A percentile compares a stretch with the other conserved stretches of the same genome.
These are phyloP conservation scores for Trichophyton equinum DNA, from an alignment of 2,329 filamentous ascomycete species.

Conservation along the genomic window DNA sequence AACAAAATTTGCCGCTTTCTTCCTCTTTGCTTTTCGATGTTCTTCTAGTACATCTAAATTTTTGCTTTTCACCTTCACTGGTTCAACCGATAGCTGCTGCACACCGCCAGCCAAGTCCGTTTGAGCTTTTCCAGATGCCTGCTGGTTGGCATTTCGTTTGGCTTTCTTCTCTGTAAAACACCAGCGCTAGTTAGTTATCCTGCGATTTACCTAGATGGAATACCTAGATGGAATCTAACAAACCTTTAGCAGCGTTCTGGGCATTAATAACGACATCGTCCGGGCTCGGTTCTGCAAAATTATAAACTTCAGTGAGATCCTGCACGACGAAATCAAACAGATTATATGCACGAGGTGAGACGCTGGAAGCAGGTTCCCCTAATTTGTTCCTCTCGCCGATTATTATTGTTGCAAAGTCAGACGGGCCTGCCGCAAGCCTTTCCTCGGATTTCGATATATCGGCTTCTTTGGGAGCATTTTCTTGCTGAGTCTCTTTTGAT, in stretches of 20 bases:
- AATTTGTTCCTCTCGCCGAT: constrained; percentile 19
- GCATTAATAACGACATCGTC: constrained; percentile 81
- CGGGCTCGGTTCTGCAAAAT: constrained; percentile 76
- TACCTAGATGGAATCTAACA: constrained; percentile 27
- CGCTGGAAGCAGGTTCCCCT: background rate
- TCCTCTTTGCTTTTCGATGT: constrained; percentile 60
- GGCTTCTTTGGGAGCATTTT: background rate
- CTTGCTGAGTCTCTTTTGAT: background rate
- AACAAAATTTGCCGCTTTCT: constrained; percentile 78
- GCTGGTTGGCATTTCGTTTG: constrained; percentile 28
- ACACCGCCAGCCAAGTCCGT: constrained; percentile 37
- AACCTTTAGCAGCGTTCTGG: constrained; percentile 66
- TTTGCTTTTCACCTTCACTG: constrained; percentile 52
- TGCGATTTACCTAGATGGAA: background rate
- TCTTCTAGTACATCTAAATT: constrained; percentile 76
- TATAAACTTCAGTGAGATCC: constrained; percentile 33
- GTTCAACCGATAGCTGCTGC: constrained; percentile 38
- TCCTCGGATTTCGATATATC: background rate
- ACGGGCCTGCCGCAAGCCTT: constrained; percentile 36
- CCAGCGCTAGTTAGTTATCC: constrained; percentile 22
- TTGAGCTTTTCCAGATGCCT: constrained; percentile 27
- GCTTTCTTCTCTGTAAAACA: constrained; percentile 33
- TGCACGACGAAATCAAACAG: constrained; percentile 23
- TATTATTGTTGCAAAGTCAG: constrained; percentile 39
- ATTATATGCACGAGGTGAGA: background rate